Conservation (phyloP, 495 filamentous ascomycete genomes). For the Aspergillus sparsus region DNA sequence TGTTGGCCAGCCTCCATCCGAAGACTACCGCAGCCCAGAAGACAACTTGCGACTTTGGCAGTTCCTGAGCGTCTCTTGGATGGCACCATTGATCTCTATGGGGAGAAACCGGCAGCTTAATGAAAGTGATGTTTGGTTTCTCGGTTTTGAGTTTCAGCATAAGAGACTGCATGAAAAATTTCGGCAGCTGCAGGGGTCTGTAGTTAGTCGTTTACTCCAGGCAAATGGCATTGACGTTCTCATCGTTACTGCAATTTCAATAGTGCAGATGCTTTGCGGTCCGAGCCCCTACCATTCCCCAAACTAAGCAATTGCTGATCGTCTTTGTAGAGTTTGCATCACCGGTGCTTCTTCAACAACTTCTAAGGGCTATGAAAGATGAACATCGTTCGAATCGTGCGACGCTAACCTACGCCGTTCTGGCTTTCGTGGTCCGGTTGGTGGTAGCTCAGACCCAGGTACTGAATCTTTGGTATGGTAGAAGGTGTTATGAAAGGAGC, state of each 20-base stretch:
- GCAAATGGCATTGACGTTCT: constrained; percentile 77
- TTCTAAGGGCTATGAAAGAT: constrained; percentile 67
- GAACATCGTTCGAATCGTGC: constrained; percentile 47
- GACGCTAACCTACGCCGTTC: constrained; percentile 64
- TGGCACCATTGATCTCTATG: constrained; percentile 66
- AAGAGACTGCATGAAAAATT: constrained; percentile 68
- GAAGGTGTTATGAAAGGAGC: constrained; percentile 75
- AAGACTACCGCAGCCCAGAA: constrained; percentile 71
- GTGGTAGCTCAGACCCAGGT: constrained; percentile 65
- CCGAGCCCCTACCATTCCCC: constrained; percentile 10
- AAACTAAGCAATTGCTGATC: constrained; percentile 13
- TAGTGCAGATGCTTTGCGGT: constrained; percentile 63
- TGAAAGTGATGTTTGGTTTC: constrained; percentile 76
- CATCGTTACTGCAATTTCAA: constrained; percentile 60
- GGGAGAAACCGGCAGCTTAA: constrained; percentile 64
- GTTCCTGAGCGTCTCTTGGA: constrained; percentile 81
- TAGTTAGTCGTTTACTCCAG: constrained; percentile 63
- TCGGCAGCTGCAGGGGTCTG: constrained; percentile 68
- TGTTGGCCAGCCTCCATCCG: constrained; percentile 57
- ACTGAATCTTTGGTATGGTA: constrained; percentile 70
- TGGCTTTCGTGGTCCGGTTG: constrained; percentile 61
- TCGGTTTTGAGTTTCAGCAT: constrained; percentile 78
- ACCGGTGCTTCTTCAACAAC: constrained; percentile 69
- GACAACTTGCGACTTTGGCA: constrained; percentile 78
- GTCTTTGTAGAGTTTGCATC: constrained; percentile 52